Conservation (phyloP, 2,329 filamentous ascomycete species). For the Xylaria sp. region DNA sequence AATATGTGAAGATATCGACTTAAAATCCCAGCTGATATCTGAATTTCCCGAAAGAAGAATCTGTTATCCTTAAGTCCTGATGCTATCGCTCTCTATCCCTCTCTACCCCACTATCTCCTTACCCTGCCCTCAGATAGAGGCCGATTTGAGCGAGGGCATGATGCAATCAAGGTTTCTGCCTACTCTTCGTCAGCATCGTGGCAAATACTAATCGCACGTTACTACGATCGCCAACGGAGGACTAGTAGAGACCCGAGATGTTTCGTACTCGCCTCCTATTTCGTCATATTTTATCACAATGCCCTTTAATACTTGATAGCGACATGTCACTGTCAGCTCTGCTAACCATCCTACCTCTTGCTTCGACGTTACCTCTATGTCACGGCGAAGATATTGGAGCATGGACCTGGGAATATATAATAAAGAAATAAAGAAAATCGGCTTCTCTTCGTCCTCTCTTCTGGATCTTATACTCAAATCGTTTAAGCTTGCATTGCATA, state of each 20-base stretch:
- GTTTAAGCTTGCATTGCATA: constrained; percentile 3
- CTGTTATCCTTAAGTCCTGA: constrained; percentile 2
- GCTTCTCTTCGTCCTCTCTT: background rate
- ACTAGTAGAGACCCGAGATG: background rate
- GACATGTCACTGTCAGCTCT: background rate
- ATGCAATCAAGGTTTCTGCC: constrained; percentile 15
- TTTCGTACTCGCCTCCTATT: background rate
- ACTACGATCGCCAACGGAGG: constrained; percentile 3
- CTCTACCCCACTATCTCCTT: constrained; percentile 28
- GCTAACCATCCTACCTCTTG: background rate
- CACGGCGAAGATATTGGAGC: background rate
- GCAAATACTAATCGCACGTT: background rate
- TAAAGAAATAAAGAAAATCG: background rate
- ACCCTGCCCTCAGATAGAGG: constrained; percentile 12
- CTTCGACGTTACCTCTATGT: background rate
- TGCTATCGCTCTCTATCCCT: constrained; percentile 12
- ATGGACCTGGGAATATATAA: background rate
- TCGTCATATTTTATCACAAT: background rate
- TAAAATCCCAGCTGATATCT: background rate
- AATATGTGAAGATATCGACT: constrained; percentile 12
- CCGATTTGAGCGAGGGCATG: constrained; percentile 9
- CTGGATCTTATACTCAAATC: background rate
- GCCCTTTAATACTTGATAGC: background rate
- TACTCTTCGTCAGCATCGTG: constrained; percentile 23
- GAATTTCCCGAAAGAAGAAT: background rate